Evolutionary conservation across 2,329 filamentous ascomycete species (phyloP), one percentile per base, ranked within the genome.

Genomic region (Colletotrichum sp.): DNA sequence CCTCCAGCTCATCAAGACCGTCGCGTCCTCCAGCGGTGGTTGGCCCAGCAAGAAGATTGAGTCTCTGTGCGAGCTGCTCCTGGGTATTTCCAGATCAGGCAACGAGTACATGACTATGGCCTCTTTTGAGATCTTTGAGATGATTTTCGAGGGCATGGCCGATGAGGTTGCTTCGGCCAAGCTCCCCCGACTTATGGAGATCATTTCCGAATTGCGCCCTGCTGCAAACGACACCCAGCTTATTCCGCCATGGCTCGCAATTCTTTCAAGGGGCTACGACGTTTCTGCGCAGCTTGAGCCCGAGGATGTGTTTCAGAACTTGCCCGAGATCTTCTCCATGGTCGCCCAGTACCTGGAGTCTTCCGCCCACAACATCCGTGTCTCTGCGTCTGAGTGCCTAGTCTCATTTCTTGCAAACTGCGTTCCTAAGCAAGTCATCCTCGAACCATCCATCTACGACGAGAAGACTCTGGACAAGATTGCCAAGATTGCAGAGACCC

Each of bases 21-120:
- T 99, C 75, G 96, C 97, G 1, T 90, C 91, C 4, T 95, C 95
- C 7, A 96, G 95, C 74, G 95, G 95, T 55, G 97, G 97, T 66
- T 99, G 97, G 97, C 97, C 97, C 1, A 98, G 94, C 87, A 95
- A 94, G 87, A 98, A 98, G 86, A 98, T 98, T 70, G 97, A 99
- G 85, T 89, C 94, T 4, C 87, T 99, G 38, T 98, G 96, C 84
- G 96, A 98, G 84, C 87, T 98, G 69, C 87, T 99, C 73, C 91
- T 99, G 79, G 92, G 93, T 78, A 98, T 98, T 76, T 96, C 96
- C 34, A 93, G 93, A 81, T 96, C 94, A 10, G 97, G 92, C 83
- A 98, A 97, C 83, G 96, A 98, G 83, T 98, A 96, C 83, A 93
- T 99, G 88, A 98, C 96, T 36, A 97, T 98, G 93, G 94, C 95